Evolutionary conservation across 2,329 filamentous ascomycete species (phyloP), one percentile per base, ranked within the genome.

Genomic region (Aspergillus clavatus): DNA sequence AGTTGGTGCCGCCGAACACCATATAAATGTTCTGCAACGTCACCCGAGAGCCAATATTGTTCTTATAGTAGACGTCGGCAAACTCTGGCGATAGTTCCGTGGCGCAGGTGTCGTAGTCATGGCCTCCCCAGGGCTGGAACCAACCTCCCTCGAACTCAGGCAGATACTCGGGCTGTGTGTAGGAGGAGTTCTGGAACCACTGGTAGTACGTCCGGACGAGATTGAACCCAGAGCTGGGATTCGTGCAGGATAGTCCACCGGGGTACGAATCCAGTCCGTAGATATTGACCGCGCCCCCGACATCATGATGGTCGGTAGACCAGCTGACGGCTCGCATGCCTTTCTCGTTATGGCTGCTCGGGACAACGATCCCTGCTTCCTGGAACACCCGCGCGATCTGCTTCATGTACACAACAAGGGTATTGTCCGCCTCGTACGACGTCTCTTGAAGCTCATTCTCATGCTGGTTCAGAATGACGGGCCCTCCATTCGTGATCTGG

Each of bases 111-210:
- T 78, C 77, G 47, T 77, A 79, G 48, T 77, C 77, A 1, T 65
- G 66, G 3, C 72, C 73, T 1, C 72, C 74, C 76, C 76, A 79
- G 11, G 74, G 69, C n/a, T 73, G 72, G 45, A 79, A 78, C 52
- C 67, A 78, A 0, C 76, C 77, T 3, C 72, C 74, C 53, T 78
- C 70, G 23, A 80, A 79, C 53, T 79, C 78, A 4, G 77, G 71
- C 1, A 80, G 55, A 45, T 71, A 78, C 38, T 70, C 68, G 1
- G 77, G 78, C 52, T 80, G 77, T 1, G 75, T 77, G 38, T 62
- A 73, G 0, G 76, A 76, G 44, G 77, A 77, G 31, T 76, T 74
- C n/a, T 72, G 67, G 50, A 81, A 81, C 75, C 76, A 80, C 50
- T 79, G 71, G 47, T 76, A 75, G 52, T 80, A 81, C 4, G 69